A percentile compares a stretch with the other conserved stretches of the same genome.
Evolutionary conservation across 805 yeast species (phyloP).

Genomic region (Schwanniomyces occidentalis): DNA sequence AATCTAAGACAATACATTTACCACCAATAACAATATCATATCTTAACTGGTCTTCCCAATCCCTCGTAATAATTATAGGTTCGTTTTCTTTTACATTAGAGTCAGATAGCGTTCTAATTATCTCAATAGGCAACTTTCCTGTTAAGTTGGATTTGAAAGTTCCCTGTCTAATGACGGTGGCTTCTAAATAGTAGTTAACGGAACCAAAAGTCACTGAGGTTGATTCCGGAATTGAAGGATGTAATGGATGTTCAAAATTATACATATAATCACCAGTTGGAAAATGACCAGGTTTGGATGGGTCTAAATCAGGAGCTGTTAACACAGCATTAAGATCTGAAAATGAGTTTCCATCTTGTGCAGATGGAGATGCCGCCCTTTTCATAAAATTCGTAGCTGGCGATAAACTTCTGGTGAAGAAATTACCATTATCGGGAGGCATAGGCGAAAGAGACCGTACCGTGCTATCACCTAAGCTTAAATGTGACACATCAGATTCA

Average conservation of each 20-base stretch:
- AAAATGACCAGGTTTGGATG: slow-evolving; percentile 41
- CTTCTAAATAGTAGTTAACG: slow-evolving; percentile 70
- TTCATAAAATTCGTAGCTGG: slow-evolving; percentile 27
- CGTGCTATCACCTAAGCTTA: slow-evolving; percentile 32
- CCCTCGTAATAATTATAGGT: slow-evolving; percentile 85
- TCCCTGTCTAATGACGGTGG: slow-evolving; percentile 72
- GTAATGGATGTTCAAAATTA: slow-evolving; percentile 87
- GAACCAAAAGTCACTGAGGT: slow-evolving; percentile 77
- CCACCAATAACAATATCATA: slow-evolving; percentile 92
- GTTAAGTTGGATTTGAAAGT: slow-evolving; percentile 77
- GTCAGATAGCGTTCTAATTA: slow-evolving; percentile 77
- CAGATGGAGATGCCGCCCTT: slow-evolving; percentile 28
- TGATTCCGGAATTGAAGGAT: slow-evolving; percentile 80
- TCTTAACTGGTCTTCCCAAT: slow-evolving; percentile 90
- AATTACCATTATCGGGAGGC: slow-evolving; percentile 16
- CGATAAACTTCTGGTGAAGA: slow-evolving; percentile 24
- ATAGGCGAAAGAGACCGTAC: slow-evolving; percentile 17
- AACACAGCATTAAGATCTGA: slow-evolving; percentile 24
- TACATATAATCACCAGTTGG: slow-evolving; percentile 90
- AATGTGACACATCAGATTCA: slow-evolving; percentile 34
- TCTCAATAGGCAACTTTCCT: slow-evolving; percentile 61
- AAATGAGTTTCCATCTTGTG: slow-evolving; percentile 18
- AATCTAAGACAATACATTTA: slow-evolving; percentile 81
- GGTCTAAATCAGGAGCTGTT: slow-evolving; percentile 19
- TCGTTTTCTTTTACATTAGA: slow-evolving; percentile 84